Conservation (phyloP, 768 basidiomycete genomes). For the Symmetrospora coprosmae region DNA sequence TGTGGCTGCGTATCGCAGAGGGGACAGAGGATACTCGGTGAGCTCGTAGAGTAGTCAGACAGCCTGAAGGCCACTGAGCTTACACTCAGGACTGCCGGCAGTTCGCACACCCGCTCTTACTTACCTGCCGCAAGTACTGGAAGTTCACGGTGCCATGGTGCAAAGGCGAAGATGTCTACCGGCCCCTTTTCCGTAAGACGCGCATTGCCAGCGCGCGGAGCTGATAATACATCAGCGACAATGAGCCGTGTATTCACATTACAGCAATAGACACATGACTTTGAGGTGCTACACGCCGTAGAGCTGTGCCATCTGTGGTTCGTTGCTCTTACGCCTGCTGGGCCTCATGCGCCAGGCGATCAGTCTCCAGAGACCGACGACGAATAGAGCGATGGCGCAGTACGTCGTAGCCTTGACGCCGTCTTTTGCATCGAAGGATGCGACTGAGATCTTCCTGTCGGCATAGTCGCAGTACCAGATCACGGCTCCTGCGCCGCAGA, state of each 20-base stretch:
- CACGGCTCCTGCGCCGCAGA: neutral
- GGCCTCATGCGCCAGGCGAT: neutral
- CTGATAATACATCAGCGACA: neutral
- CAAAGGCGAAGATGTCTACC: neutral
- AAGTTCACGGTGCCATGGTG: slow-evolving; percentile 18
- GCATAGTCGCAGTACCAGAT: neutral
- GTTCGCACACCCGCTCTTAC: neutral
- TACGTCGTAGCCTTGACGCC: neutral
- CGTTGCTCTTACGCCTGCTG: neutral
- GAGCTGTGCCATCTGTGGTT: neutral
- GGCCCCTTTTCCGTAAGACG: neutral
- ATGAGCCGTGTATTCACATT: neutral
- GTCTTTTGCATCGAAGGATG: neutral
- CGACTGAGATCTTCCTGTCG: neutral
- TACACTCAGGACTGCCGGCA: neutral
- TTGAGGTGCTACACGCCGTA: neutral
- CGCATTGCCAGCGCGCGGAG: neutral
- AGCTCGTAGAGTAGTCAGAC: neutral
- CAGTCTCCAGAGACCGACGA: neutral
- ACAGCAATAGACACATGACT: neutral
- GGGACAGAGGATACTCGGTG: neutral
- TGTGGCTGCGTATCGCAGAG: neutral
- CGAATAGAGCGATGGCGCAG: neutral
- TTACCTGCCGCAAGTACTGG: slow-evolving; percentile 6
- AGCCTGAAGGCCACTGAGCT: neutral